These are phyloP conservation scores for Solanum medicagineum DNA, from an alignment of 257 asterid genomes.

Conservation along the genomic window DNA sequence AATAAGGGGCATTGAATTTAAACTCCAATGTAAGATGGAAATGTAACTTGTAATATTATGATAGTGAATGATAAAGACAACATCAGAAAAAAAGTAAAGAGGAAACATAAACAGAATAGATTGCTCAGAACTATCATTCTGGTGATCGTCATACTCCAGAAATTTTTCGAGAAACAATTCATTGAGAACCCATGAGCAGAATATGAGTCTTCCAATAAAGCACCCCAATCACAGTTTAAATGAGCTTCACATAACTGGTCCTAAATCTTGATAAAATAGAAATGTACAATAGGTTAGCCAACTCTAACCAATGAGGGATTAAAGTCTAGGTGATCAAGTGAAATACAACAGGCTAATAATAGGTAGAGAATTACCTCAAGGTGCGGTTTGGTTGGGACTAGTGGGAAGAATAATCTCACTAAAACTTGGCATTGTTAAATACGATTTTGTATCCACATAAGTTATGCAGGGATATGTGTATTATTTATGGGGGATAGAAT, in stretches of 20 bases:
- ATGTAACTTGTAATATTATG: not conserved
- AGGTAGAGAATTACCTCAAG: not conserved
- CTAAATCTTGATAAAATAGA: not conserved
- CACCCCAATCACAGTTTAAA: not conserved
- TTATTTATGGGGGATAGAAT: not conserved
- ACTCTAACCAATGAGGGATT: not conserved
- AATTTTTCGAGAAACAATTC: not conserved
- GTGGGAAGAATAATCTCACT: not conserved
- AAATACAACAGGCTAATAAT: not conserved
- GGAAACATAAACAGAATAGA: not conserved
- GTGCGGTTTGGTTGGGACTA: not conserved
- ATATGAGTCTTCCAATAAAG: not conserved
- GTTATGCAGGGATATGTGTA: not conserved
- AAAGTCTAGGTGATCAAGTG: not conserved
- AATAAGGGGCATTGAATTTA: not conserved
- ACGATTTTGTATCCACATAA: not conserved
- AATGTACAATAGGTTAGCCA: not conserved
- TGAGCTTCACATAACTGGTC: not conserved
- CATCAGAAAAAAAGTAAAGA: not conserved
- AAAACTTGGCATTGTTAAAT: not conserved
- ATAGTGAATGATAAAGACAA: not conserved
- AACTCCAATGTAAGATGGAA: not conserved
- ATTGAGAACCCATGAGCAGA: not conserved
- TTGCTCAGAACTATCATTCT: not conserved
- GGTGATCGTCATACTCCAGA: not conserved